A percentile compares a stretch with the other conserved stretches of the same genome.
Evolutionary conservation across 805 yeast genomes (phyloP).

Genomic region (Ogataea allantospora): DNA sequence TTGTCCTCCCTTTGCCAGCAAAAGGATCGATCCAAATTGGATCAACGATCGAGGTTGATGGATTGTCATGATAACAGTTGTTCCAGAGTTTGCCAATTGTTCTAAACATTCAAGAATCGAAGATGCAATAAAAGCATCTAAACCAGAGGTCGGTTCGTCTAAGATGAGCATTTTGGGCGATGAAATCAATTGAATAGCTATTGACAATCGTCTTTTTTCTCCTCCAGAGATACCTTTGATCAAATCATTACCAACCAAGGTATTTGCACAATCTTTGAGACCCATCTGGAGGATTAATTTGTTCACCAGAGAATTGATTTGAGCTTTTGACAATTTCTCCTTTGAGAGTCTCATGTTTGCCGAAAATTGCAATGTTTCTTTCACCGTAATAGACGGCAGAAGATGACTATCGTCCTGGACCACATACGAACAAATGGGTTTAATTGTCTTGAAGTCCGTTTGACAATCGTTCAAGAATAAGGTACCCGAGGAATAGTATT

Average conservation of each 20-base stretch:
- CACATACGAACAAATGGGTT: conserved; percentile 66
- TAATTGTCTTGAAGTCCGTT: conserved; percentile 30
- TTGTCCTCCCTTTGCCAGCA: conserved; percentile 70
- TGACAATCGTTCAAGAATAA: conserved; percentile 41
- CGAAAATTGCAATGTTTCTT: conserved; percentile 72
- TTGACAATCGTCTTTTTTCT: conserved; percentile 79
- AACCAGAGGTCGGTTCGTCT: conserved; percentile 90
- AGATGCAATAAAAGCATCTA: conserved; percentile 76
- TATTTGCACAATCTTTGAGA: conserved; percentile 72
- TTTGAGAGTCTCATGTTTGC: conserved; percentile 64
- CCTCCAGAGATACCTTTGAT: conserved; percentile 72
- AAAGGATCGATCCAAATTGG: conserved; percentile 66
- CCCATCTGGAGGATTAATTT: conserved; percentile 67
- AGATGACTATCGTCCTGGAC: conserved; percentile 78
- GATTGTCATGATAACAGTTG: conserved; percentile 71
- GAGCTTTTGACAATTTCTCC: conserved; percentile 32
- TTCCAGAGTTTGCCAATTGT: conserved; percentile 54
- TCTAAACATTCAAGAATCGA: conserved; percentile 62
- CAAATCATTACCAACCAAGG: conserved; percentile 59
- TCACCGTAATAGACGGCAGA: conserved; percentile 67
- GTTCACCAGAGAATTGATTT: conserved; percentile 49
- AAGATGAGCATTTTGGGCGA: conserved; percentile 69
- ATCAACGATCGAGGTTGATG: conserved; percentile 79
- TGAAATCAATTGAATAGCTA: conserved; percentile 73
- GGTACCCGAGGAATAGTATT: conserved; percentile 39